Conservation (phyloP, 768 basidiomycete species). For the Tricholoma sp. region DNA sequence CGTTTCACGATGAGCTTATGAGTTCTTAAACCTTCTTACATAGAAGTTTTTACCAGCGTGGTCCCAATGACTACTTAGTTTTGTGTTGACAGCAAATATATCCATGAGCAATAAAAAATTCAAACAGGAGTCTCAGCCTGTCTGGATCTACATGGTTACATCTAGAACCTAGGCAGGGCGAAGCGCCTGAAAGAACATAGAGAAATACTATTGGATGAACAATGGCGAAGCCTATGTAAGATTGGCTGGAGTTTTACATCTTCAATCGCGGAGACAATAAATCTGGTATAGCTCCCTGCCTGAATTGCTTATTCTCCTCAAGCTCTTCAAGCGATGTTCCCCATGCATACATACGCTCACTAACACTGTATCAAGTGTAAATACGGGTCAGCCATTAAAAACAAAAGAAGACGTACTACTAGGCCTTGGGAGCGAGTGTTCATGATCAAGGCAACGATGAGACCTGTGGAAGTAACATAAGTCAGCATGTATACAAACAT, state of each 20-base stretch:
- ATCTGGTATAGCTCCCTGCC: conserved; percentile 1
- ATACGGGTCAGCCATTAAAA: background rate
- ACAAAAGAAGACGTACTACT: conserved; percentile 9
- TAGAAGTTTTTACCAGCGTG: no score
- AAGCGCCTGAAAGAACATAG: background rate
- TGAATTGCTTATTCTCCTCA: background rate
- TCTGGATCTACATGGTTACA: no score
- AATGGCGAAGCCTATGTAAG: background rate
- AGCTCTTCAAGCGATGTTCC: conserved; percentile 1
- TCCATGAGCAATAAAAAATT: no score
- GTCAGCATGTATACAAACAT: background rate
- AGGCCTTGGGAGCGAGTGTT: conserved; percentile 58
- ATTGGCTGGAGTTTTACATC: background rate
- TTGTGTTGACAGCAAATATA: no score
- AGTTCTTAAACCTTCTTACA: no score
- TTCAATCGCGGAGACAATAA: background rate
- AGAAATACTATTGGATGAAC: background rate
- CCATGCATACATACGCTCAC: background rate
- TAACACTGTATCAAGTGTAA: background rate
- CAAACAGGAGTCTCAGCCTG: no score
- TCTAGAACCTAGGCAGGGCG: no score
- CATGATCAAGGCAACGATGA: conserved; percentile 96
- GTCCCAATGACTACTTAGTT: no score
- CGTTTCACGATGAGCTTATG: no score
- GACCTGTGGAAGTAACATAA: conserved; percentile 22